Conservation (phyloP, 495 filamentous ascomycete genomes). For the Hyaloscypha hepaticicola region DNA sequence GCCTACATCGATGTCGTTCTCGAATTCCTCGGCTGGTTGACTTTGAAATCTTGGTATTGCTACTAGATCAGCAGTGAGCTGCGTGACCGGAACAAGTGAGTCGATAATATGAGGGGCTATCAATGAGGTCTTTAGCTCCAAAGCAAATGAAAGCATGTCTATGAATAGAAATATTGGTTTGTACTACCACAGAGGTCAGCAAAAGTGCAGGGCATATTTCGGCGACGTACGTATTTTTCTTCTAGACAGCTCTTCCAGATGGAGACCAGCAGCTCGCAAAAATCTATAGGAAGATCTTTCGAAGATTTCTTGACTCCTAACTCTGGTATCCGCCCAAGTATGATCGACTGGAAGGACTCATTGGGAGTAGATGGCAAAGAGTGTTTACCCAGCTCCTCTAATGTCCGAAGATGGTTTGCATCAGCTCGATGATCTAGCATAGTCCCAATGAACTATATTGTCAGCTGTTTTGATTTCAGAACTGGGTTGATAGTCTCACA, state of each 20-base stretch:
- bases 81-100: slow-evolving; percentile 26
- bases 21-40: neutral
- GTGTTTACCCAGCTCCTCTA: slow-evolving; percentile 29
- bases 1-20: slow-evolving; percentile 24
- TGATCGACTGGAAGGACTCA: slow-evolving; percentile 29
- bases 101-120: slow-evolving; percentile 28
- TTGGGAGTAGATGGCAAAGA: slow-evolving; percentile 26
- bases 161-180: slow-evolving; percentile 29
- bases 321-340: slow-evolving; percentile 26
- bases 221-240: slow-evolving; percentile 27
- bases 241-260: slow-evolving; percentile 30
- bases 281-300: slow-evolving; percentile 25
- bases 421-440: slow-evolving; percentile 30
- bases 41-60: slow-evolving; percentile 26
- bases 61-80: slow-evolving; percentile 28
- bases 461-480: neutral
- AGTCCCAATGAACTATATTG: slow-evolving; percentile 27
- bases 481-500: slow-evolving; percentile 17
- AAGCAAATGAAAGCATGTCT: slow-evolving; percentile 26
- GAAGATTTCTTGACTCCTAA: slow-evolving; percentile 22
- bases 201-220: neutral
- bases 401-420: slow-evolving; percentile 22
- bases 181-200: slow-evolving; percentile 14
- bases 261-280: slow-evolving; percentile 30
- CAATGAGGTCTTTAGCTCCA: slow-evolving; percentile 28